Conservation (phyloP, 2,329 filamentous ascomycete species). For the Colletotrichum tanaceti region DNA sequence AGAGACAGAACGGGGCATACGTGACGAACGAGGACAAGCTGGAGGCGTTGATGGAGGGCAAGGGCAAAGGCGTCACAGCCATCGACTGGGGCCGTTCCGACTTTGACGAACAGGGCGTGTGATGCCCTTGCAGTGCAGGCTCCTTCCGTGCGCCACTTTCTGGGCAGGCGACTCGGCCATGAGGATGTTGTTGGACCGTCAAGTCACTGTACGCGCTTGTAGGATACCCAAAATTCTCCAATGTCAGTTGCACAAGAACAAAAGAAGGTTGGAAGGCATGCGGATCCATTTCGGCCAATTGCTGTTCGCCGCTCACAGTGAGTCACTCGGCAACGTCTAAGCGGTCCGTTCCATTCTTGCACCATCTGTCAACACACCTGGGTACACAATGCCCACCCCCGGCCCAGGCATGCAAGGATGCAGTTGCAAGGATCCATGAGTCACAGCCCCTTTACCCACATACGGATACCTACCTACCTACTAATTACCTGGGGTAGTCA, state of each 20-base stretch:
- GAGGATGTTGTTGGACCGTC: neutral
- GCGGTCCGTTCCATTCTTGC: too few species aligned
- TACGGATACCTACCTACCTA: neutral
- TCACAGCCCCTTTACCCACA: neutral
- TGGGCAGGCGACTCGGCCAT: neutral
- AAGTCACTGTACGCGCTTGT: constrained; percentile 8
- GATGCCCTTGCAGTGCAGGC: neutral
- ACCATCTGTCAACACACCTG: too few species aligned
- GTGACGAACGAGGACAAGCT: constrained; percentile 66
- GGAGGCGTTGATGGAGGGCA: constrained; percentile 48
- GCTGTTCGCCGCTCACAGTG: neutral
- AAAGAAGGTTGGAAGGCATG: too few species aligned
- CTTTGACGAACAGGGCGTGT: neutral
- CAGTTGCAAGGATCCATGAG: neutral
- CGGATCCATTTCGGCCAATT: too few species aligned
- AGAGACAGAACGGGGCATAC: constrained; percentile 53
- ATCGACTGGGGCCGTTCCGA: constrained; percentile 1
- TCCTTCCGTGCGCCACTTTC: neutral
- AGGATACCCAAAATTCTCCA: constrained; percentile 48
- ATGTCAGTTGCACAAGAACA: too few species aligned
- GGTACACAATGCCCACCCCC: too few species aligned
- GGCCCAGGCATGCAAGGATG: too few species aligned
- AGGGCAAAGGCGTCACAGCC: neutral
- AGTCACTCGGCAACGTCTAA: constrained; percentile 2
- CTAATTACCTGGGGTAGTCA: too few species aligned